phyloP scores from a whole-genome alignment of 768 basidiomycete species.

The Boletus coccyginus region DNA sequence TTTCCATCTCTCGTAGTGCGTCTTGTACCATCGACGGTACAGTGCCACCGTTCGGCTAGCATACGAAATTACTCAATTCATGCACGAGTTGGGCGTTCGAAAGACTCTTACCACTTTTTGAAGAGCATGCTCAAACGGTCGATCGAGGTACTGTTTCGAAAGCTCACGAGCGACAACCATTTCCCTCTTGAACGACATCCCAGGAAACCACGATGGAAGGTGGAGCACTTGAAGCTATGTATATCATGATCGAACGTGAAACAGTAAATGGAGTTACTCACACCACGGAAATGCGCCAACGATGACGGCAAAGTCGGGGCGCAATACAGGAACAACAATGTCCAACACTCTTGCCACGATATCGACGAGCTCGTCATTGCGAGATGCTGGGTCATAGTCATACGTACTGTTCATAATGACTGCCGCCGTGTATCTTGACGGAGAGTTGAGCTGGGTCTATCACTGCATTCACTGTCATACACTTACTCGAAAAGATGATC shows the following conservation, averaged over 20 bases:
- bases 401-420: slow-evolving; percentile 15
- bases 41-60: neutral
- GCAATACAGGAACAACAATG: neutral
- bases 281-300: slow-evolving; percentile 2
- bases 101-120: neutral
- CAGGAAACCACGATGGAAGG: slow-evolving; percentile 12
- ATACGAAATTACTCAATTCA: neutral
- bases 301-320: neutral
- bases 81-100: too few relatives aligned
- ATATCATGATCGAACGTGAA: neutral
- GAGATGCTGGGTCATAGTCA: slow-evolving; percentile 14
- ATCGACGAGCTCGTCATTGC: slow-evolving; percentile 3
- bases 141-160: slow-evolving; percentile 2
- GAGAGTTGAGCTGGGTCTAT: neutral
- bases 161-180: neutral
- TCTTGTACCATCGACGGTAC: slow-evolving; percentile 5
- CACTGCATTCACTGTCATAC: too few relatives aligned
- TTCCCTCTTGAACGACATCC: slow-evolving; percentile 11
- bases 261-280: neutral
- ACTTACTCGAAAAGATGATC: slow-evolving; percentile 34
- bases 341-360: neutral
- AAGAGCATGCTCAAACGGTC: neutral
- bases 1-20: slow-evolving; percentile 2
- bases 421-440: slow-evolving; percentile 10
- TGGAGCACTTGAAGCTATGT: neutral